A percentile compares a stretch with the other conserved stretches of the same genome.
These are phyloP conservation scores for Morella rubra DNA, from an alignment of 306 rosid species.

Conservation along the genomic window DNA sequence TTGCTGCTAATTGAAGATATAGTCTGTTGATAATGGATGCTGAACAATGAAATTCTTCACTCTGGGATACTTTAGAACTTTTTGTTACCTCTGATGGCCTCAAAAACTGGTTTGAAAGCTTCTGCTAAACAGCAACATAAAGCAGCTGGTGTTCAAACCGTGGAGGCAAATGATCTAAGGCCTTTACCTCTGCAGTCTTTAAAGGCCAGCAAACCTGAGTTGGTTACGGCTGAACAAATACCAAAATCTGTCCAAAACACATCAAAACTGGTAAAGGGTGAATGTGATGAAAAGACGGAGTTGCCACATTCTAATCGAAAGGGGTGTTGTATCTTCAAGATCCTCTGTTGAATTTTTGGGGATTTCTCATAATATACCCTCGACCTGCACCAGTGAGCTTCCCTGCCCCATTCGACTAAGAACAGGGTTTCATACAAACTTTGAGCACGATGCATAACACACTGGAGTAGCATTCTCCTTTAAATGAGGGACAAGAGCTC, in stretches of 20 bases:
- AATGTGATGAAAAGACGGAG: slow-evolving; percentile 47
- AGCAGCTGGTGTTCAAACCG: slow-evolving; percentile 43
- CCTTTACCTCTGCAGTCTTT: slow-evolving; percentile 38
- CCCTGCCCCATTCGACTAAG: slow-evolving; percentile 51
- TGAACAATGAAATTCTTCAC: slow-evolving; percentile 31
- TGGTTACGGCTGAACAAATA: slow-evolving; percentile 34
- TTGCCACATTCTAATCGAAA: slow-evolving; percentile 37
- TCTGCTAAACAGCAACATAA: slow-evolving; percentile 52
- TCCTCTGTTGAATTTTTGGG: too few species aligned
- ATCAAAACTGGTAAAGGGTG: slow-evolving; percentile 45
- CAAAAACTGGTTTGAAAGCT: slow-evolving; percentile 54
- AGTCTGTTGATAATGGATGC: slow-evolving; percentile 30
- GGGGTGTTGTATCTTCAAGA: too few species aligned
- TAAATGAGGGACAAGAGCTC: slow-evolving; percentile 54
- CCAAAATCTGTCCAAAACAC: slow-evolving; percentile 38
- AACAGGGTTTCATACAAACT: slow-evolving; percentile 49
- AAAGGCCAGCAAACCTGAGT: slow-evolving; percentile 43
- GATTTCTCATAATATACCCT: too few species aligned
- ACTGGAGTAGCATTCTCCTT: slow-evolving; percentile 41
- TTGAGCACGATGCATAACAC: slow-evolving; percentile 47
- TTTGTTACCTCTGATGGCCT: slow-evolving; percentile 58
- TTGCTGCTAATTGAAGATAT: slow-evolving; percentile 24
- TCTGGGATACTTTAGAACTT: slow-evolving; percentile 38
- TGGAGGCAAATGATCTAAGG: slow-evolving; percentile 46
- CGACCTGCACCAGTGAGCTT: too few species aligned